These are phyloP conservation scores for Tilletia setariae DNA, from an alignment of 1,284 basidiomycete species.

Conservation along the genomic window DNA sequence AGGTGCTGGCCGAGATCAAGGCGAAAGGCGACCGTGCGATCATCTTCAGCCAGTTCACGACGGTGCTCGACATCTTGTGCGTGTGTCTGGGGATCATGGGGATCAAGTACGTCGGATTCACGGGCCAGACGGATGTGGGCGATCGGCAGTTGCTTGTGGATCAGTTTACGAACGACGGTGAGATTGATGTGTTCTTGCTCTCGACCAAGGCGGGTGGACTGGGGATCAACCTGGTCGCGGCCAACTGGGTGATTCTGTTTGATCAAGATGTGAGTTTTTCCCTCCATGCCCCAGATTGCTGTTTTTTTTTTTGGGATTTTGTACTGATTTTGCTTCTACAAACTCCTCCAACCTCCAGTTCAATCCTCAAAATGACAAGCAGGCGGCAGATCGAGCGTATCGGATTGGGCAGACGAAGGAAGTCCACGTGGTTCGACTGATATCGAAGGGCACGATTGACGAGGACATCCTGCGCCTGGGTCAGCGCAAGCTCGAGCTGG, in stretches of 20 bases:
- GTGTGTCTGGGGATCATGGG: conserved; percentile 73
- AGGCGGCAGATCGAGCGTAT: conserved; percentile 95
- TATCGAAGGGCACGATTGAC: conserved; percentile 86
- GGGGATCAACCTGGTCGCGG: conserved; percentile 62
- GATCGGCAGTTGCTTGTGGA: conserved; percentile 90
- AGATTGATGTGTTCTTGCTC: conserved; percentile 87
- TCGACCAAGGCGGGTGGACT: conserved; percentile 85
- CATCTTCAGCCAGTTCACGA: conserved; percentile 75
- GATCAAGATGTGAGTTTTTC: conserved; percentile 87
- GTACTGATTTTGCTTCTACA: no score
- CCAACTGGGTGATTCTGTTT: conserved; percentile 67
- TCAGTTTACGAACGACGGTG: conserved; percentile 87
- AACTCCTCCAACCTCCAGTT: no score
- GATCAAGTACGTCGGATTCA: conserved; percentile 82
- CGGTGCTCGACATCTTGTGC: conserved; percentile 67
- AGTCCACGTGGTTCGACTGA: conserved; percentile 86
- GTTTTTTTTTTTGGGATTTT: neutral
- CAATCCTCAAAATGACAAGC: conserved; percentile 69
- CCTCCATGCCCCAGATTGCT: neutral
- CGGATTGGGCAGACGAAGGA: conserved; percentile 92
- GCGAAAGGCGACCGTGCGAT: conserved; percentile 75
- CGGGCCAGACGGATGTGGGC: conserved; percentile 89
- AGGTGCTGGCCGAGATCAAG: conserved; percentile 69
- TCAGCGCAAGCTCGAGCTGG: conserved; percentile 44
- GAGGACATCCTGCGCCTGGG: conserved; percentile 23